Conservation (phyloP, 139 green algal species). For the Chlamydomonas incerta region DNA sequence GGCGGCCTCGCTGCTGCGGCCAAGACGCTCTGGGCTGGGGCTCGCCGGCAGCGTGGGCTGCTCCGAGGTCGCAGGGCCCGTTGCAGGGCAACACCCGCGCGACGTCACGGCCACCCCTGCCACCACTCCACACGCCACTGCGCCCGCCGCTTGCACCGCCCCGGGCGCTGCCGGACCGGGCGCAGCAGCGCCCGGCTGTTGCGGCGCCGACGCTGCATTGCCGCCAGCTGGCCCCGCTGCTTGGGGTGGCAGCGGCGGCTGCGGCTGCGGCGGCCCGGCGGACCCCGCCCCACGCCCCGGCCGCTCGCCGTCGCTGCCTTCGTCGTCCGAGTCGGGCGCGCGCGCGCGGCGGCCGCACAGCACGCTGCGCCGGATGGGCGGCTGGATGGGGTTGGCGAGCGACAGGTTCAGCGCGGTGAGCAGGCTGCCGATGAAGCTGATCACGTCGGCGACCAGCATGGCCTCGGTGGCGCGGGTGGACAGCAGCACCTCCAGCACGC, state of each 20-base stretch:
- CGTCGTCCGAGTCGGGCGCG: slow-evolving; percentile 33
- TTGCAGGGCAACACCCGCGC: too few species aligned
- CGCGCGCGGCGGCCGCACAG: slow-evolving; percentile 50
- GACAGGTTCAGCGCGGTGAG: slow-evolving; percentile 54
- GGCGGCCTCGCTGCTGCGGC: background rate
- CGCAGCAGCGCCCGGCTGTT: too few species aligned
- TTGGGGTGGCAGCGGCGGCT: too few species aligned
- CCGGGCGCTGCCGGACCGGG: too few species aligned
- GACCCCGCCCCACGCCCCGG: too few species aligned
- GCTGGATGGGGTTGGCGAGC: slow-evolving; percentile 55
- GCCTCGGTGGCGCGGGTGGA: slow-evolving; percentile 44
- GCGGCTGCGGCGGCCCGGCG: too few species aligned
- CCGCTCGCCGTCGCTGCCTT: background rate
- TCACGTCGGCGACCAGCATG: slow-evolving; percentile 60
- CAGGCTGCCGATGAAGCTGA: slow-evolving; percentile 46
- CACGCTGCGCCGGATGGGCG: slow-evolving; percentile 55
- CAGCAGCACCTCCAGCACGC: slow-evolving; percentile 64
- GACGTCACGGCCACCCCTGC: too few species aligned
- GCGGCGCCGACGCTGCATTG: too few species aligned
- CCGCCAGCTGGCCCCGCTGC: too few species aligned
- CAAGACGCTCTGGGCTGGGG: slow-evolving; percentile 9
- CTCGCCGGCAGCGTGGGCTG: slow-evolving; percentile 29
- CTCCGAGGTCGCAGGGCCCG: slow-evolving; percentile 5
- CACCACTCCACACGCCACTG: too few species aligned
- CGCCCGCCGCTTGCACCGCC: too few species aligned